Base-by-base conservation (phyloP, 176 grass and related monocot species). In the Typha latifolia region DNA sequence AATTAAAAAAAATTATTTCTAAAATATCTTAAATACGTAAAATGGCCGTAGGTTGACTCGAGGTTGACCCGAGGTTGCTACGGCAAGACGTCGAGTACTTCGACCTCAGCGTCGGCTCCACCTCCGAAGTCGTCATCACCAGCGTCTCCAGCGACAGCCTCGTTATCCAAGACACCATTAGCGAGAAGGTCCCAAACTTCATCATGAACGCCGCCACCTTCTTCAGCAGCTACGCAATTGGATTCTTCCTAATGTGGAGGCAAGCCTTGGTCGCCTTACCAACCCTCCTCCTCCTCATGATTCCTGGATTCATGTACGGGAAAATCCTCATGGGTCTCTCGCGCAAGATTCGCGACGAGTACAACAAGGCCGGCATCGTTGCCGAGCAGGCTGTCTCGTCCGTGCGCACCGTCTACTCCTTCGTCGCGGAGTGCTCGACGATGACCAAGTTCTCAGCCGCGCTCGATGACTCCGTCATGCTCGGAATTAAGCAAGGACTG, bases 41-140 rank as follows among this genome's bases (percentile, higher is more conserved):
- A n/a, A n/a, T n/a, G n/a, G n/a, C n/a, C n/a, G n/a, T n/a, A n/a
- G n/a, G n/a, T n/a, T n/a, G n/a, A n/a, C n/a, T n/a, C n/a, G n/a
- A n/a, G n/a, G n/a, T n/a, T n/a, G n/a, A n/a, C n/a, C n/a, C n/a
- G n/a, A n/a, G n/a, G n/a, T n/a, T 97, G 56, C 80, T 97, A 69
- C 75, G 93, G 74, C 93, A 97, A 69, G 93, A 97, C 74, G 83
- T 92, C 43, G 93, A 89, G 93, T 97, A 91, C 79, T 97, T 97
- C 63, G 93, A 97, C 76, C 82, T 97, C 43, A 91, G 86, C 67
- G 85, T 69, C 0, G 93, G 80, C 0, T 86, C 93, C 0, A 86
- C 88, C 9, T 81, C 82, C 24, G 93, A 97, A 69, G 93, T 97
- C 79, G n/a, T n/a, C n/a, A 82, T 97, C 73, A 82, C 93, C 49